Conservation (phyloP, 441 rosid species). For the Viola pubescens region DNA sequence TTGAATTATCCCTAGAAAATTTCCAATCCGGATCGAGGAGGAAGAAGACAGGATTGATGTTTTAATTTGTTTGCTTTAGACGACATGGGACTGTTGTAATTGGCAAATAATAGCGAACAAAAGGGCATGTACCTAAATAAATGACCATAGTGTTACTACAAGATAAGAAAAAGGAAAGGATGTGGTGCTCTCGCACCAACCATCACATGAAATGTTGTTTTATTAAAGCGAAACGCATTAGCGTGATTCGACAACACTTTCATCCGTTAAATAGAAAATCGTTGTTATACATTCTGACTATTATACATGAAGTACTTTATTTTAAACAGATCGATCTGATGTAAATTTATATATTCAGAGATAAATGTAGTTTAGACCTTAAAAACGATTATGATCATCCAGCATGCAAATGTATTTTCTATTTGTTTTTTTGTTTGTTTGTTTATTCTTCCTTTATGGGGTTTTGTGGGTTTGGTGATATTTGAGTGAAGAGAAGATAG, state of each 20-base stretch:
- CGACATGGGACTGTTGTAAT: no score
- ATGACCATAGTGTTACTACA: conserved; percentile 24
- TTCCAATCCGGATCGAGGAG: no score
- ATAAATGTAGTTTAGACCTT: conserved; percentile 31
- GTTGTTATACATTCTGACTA: no score
- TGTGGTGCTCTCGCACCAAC: conserved; percentile 14
- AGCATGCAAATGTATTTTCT: conserved; percentile 35
- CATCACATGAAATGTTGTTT: conserved; percentile 38
- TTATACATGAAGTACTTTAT: no score
- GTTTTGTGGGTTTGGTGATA: conserved; percentile 18
- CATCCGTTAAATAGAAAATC: no score
- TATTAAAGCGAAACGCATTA: background rate
- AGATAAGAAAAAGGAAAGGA: conserved; percentile 22
- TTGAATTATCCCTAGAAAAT: no score
- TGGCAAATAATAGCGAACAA: background rate
- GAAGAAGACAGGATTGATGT: no score
- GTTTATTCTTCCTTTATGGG: conserved; percentile 27
- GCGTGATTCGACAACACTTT: no score
- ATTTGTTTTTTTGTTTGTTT: background rate
- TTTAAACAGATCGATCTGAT: no score
- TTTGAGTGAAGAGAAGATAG: conserved; percentile 12
- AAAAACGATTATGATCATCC: no score
- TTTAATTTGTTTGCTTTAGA: no score
- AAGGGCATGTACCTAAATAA: background rate
- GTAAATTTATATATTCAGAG: background rate